Evolutionary conservation across 1,284 basidiomycete species (phyloP), one percentile per base, ranked within the genome.

Genomic region (Moesziomyces sp.): DNA sequence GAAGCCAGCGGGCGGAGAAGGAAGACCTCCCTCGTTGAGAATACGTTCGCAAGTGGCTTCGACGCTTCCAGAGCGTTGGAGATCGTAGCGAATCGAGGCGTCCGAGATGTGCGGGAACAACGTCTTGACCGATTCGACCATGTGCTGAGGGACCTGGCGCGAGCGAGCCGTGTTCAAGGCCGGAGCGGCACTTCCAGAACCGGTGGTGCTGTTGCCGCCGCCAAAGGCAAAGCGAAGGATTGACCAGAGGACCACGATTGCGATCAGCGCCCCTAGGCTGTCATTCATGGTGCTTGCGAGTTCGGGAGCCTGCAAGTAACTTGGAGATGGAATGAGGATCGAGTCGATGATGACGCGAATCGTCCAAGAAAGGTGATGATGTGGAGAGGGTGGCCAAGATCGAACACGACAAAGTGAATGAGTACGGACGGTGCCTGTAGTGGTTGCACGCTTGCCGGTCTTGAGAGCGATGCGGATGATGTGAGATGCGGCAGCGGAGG

Each of bases 61-160:
- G 2, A 74, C 77, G 35, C 67, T 76, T 9, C 80, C 76, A 0
- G 77, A 73, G 5, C 72, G 55, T 28, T 71, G 61, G 6, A 82
- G 70, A 46, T 82, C 80, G 55, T 78, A 80, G 18, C 79, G 77
- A 14, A 82, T 82, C 6, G 78, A 72, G 9, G 68, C 69, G 18
- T 79, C 77, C 8, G 80, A 58, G 23, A 82, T 74, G 55, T 82
- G 75, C 10, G 80, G 80, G 61, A 82, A 82, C 55, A 82, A 75
- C 28, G 77, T 54, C 54, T 72, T 56, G 56, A 82, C 77, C 21
- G 76, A 58, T 38, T 79, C 75, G 46, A 82, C 69, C 76, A 74
- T 78, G 30, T 75, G 57, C 49, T 78, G 78, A 18, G 67, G 71
- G 2, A 66, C 52, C 45, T 58, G 72, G 18, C 72, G 58, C 5